These are phyloP conservation scores for Leccinum longicurvipes DNA, from an alignment of 768 basidiomycete genomes.

Conservation along the genomic window DNA sequence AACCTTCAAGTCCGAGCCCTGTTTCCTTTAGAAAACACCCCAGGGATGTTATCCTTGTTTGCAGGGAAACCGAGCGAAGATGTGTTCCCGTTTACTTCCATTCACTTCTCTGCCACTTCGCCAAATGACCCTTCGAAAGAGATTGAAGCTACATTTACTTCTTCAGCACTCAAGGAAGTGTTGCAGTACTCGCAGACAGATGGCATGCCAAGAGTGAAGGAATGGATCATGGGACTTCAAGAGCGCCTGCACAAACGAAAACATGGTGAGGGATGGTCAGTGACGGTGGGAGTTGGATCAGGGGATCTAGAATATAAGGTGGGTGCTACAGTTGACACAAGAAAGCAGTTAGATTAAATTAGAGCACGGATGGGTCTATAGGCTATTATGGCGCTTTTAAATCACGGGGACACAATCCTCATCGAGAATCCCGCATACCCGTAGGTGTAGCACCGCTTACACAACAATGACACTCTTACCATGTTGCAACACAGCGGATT, in stretches of 20 bases:
- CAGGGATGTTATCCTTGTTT: not conserved
- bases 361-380: conserved; percentile 23
- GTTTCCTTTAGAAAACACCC: not conserved
- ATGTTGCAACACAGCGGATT: conserved; percentile 43
- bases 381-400: conserved; percentile 64
- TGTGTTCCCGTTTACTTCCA: conserved; percentile 13
- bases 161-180: conserved; percentile 39
- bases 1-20: not conserved
- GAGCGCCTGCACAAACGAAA: conserved; percentile 58
- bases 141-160: conserved; percentile 45
- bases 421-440: conserved; percentile 74
- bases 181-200: conserved; percentile 72
- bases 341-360: not conserved
- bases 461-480: not conserved
- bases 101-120: not conserved
- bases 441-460: conserved; percentile 26
- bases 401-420: conserved; percentile 72
- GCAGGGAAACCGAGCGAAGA: not conserved
- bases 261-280: conserved; percentile 58
- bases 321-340: not conserved
- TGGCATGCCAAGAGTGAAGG: conserved; percentile 56
- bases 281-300: conserved; percentile 71
- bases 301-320: conserved; percentile 84
- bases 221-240: conserved; percentile 68
- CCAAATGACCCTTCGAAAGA: conserved; percentile 34